These are phyloP conservation scores for Sugiyamaella novakii DNA, from an alignment of 1,139 yeast species.

Conservation along the genomic window DNA sequence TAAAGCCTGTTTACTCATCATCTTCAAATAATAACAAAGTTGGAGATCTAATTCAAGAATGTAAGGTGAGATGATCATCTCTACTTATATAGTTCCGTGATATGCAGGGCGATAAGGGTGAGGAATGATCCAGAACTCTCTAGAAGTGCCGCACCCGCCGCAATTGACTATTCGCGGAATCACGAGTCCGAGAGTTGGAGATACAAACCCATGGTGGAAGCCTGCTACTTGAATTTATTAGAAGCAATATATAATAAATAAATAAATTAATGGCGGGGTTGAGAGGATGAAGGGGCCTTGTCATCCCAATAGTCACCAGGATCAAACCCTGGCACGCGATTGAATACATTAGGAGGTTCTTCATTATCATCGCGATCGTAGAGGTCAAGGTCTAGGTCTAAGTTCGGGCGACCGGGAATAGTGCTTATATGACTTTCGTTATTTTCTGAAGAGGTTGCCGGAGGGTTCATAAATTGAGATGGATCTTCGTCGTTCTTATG, in stretches of 20 bases:
- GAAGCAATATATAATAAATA: slow-evolving; percentile 19
- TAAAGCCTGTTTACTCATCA: slow-evolving; percentile 5
- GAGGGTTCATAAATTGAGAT: not conserved
- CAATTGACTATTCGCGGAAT: not conserved
- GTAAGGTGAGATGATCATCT: not conserved
- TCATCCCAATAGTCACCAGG: slow-evolving; percentile 42
- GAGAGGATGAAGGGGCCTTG: slow-evolving; percentile 26
- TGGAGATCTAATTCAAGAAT: too few species aligned
- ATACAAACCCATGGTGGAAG: too few species aligned
- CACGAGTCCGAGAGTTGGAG: too few species aligned
- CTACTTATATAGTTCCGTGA: slow-evolving; percentile 2
- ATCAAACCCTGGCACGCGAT: slow-evolving; percentile 36
- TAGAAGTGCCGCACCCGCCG: slow-evolving; percentile 15
- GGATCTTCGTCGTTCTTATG: slow-evolving; percentile 14
- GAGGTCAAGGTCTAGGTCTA: not conserved
- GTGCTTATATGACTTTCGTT: not conserved
- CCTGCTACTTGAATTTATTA: too few species aligned
- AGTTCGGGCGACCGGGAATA: not conserved
- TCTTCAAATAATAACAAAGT: too few species aligned
- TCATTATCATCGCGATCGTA: slow-evolving; percentile 1
- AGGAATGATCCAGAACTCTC: slow-evolving; percentile 23
- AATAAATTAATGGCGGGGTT: slow-evolving; percentile 4
- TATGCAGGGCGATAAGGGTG: slow-evolving; percentile 17
- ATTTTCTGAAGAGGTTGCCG: not conserved
- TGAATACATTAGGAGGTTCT: slow-evolving; percentile 25